Evolutionary conservation across 306 rosid genomes (phyloP).

Genomic region (Glycine tomentella): DNA sequence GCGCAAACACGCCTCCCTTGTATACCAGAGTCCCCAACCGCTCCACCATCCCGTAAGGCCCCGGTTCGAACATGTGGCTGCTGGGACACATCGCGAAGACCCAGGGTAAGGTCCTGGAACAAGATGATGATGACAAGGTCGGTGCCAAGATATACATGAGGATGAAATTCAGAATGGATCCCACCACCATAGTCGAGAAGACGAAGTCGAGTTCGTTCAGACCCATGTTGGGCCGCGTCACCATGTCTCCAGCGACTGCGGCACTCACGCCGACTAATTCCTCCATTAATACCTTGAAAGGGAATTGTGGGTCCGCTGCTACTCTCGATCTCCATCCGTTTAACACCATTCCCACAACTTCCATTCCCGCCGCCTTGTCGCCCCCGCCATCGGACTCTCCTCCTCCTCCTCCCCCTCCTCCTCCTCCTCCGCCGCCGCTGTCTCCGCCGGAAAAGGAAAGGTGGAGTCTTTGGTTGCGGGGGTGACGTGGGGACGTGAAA

Average conservation of each 20-base stretch:
- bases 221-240: constrained; percentile 91
- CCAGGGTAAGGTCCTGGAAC: constrained; percentile 48
- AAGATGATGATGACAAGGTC: constrained; percentile 31
- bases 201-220: constrained; percentile 91
- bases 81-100: constrained; percentile 71
- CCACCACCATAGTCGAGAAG: constrained; percentile 93
- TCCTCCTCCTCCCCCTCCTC: background rate
- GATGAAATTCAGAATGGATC: constrained; percentile 81
- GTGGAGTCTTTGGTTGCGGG: constrained; percentile 43
- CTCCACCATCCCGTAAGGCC: constrained; percentile 53
- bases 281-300: constrained; percentile 93
- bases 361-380: constrained; percentile 41
- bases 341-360: constrained; percentile 63
- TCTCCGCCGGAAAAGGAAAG: constrained; percentile 57
- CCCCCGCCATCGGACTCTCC: no score
- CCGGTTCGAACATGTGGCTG: constrained; percentile 94
- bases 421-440: constrained; percentile 39
- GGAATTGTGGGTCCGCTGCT: constrained; percentile 90
- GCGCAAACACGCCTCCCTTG: constrained; percentile 72
- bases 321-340: constrained; percentile 89
- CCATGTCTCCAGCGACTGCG: constrained; percentile 93
- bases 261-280: constrained; percentile 84
- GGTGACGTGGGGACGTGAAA: constrained; percentile 20
- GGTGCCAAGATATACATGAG: constrained; percentile 97
- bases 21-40: constrained; percentile 75